A percentile compares a stretch with the other conserved stretches of the same genome.
These are phyloP conservation scores for Suillus plorans DNA, from an alignment of 768 basidiomycete species.

Conservation along the genomic window DNA sequence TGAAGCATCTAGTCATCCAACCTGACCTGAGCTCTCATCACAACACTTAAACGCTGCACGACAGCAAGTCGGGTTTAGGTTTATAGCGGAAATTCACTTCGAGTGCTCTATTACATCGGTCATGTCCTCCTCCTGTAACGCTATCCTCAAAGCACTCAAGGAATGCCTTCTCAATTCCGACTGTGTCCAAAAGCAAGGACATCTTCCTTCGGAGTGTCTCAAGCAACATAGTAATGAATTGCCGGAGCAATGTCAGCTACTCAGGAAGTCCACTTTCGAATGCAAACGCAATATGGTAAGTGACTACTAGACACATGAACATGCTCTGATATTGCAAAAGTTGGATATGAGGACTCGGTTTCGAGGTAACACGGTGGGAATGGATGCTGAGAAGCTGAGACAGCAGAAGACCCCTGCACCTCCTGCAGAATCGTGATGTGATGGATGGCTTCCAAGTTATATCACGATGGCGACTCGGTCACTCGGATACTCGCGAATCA, in stretches of 20 bases:
- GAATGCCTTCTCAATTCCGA: conserved; percentile 83
- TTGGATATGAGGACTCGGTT: conserved; percentile 86
- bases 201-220: conserved; percentile 84
- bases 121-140: conserved; percentile 83
- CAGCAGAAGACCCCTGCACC: conserved; percentile 9
- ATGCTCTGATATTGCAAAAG: conserved; percentile 33
- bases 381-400: conserved; percentile 30
- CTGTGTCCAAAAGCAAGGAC: conserved; percentile 78
- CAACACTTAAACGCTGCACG: not conserved
- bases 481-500: not conserved
- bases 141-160: conserved; percentile 74
- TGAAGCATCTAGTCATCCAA: not conserved
- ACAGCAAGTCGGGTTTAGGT: not conserved
- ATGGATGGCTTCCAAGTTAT: not conserved
- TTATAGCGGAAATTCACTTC: not conserved
- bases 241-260: conserved; percentile 75
- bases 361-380: conserved; percentile 66
- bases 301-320: conserved; percentile 11
- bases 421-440: conserved; percentile 5
- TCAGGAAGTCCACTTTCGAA: conserved; percentile 83
- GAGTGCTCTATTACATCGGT: not conserved
- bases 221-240: conserved; percentile 71
- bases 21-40: not conserved
- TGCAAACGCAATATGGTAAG: conserved; percentile 90
- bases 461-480: not conserved